Evolutionary conservation across 352 stramenopile species (phyloP).

Genomic region (Phytophthora sp.): DNA sequence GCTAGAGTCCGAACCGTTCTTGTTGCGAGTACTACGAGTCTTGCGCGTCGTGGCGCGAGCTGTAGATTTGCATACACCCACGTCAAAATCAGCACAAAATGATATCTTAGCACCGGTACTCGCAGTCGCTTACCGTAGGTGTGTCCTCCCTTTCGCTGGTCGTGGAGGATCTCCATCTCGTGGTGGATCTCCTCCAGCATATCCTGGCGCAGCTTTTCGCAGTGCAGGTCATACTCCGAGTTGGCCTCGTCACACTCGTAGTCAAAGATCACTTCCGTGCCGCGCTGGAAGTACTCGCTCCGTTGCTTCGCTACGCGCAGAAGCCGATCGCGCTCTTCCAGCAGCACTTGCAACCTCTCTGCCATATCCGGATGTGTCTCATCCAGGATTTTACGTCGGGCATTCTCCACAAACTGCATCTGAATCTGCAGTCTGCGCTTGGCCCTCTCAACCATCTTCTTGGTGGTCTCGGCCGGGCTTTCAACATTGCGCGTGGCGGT

Average conservation of each 20-base stretch:
- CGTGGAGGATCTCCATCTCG: conserved; percentile 84
- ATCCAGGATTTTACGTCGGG: conserved; percentile 60
- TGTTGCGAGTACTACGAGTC: conserved; percentile 73
- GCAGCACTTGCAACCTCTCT: conserved; percentile 46
- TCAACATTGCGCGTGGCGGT: conserved; percentile 13
- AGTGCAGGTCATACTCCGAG: conserved; percentile 77
- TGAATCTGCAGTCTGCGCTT: conserved; percentile 63
- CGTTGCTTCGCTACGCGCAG: conserved; percentile 49
- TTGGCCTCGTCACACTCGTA: conserved; percentile 85
- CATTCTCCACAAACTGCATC: conserved; percentile 74
- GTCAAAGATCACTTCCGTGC: conserved; percentile 73
- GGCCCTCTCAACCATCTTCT: conserved; percentile 37
- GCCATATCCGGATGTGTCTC: conserved; percentile 77
- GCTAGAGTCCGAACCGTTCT: conserved; percentile 41
- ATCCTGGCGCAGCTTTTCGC: conserved; percentile 80
- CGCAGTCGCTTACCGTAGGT: conserved; percentile 37
- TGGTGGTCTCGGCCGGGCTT: conserved; percentile 31
- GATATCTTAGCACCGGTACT: neutral
- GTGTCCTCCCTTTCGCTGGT: conserved; percentile 69
- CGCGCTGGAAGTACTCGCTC: conserved; percentile 61
- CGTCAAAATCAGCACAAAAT: neutral
- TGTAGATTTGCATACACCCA: conserved; percentile 20
- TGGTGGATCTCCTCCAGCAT: conserved; percentile 89
- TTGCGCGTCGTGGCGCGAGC: conserved; percentile 76
- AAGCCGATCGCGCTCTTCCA: conserved; percentile 52